phyloP scores from a whole-genome alignment of 257 asterid species.

The Marsdenia floribunda region DNA sequence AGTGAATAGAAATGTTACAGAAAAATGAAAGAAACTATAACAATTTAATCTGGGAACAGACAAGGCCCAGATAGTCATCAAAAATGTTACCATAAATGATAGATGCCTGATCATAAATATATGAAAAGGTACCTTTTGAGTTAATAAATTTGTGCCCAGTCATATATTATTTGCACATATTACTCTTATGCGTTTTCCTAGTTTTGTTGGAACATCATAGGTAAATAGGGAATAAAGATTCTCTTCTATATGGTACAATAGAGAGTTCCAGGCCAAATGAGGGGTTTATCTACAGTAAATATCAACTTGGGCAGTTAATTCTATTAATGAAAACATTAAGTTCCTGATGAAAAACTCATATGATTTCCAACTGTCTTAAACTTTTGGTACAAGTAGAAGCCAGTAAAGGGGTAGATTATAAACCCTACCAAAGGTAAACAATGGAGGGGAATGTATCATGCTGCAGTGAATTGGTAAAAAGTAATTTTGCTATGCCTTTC shows the following conservation, averaged over 20 bases:
- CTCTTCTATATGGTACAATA: neutral
- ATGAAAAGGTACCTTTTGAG: too few species aligned
- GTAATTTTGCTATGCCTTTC: neutral
- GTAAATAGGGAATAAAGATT: neutral
- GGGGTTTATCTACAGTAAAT: neutral
- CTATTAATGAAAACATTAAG: neutral
- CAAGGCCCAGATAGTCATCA: neutral
- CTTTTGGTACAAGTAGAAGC: neutral
- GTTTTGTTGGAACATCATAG: neutral
- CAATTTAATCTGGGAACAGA: neutral
- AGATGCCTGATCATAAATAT: too few species aligned
- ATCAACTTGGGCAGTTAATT: neutral
- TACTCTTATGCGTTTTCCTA: neutral
- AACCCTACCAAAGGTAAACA: neutral
- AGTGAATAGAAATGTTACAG: neutral
- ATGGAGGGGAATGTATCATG: neutral
- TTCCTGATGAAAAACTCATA: neutral
- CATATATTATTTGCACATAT: too few species aligned
- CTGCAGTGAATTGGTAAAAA: neutral
- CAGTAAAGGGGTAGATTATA: neutral
- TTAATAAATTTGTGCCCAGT: too few species aligned
- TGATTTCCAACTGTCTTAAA: neutral
- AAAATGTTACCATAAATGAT: too few species aligned
- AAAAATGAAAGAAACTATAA: neutral
- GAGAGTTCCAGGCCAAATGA: neutral